Base-by-base conservation (phyloP, 2,329 filamentous ascomycete genomes). In the Cytospora schulzeri region DNA sequence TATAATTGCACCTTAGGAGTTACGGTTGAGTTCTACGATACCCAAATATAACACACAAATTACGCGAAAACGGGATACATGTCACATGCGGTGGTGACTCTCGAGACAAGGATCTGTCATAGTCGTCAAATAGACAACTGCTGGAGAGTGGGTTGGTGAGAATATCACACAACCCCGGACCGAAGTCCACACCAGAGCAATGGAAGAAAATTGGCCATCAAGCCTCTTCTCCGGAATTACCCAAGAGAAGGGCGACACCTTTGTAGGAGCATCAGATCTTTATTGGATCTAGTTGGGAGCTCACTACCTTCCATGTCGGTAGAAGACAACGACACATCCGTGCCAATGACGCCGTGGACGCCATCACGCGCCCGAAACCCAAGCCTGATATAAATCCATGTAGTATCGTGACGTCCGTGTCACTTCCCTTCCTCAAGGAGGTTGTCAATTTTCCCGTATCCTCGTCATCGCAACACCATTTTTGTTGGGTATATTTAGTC, bases 191-290 rank as follows among this genome's bases (percentile, higher is more conserved):
- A 45, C 55, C 50, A 50, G 53, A 50, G 22, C 38, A 57, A 33
- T 57, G 58, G 67, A 65, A 70, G 71, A 76, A 48, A 77, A 80
- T 84, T 96, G 92, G 92, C 92, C 88, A 93, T 96, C 92, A 92
- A 96, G 92, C 92, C 76, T 95, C 87, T 85, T 91, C 89, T 81
- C 83, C 81, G 74, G 77, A 78, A 73, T 74, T 63, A 70, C 71
- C 74, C 76, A 74, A 73, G 80, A 87, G 88, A 92, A 83, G 94
- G 79, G 92, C 92, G 92, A 96, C 92, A 96, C 92, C 92, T 93
- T 85, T 75, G 83, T 80, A 83, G 82, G 80, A 79, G 79, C 78
- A 79, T 77, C 79, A 83, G 81, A 84, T 85, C 82, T 81, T 81
- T 81, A 78, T 80, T 83, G 80, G 82, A 86, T 82, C 85, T 87